phyloP scores from a whole-genome alignment of 495 filamentous ascomycete species.

The Xylaria acuta region DNA sequence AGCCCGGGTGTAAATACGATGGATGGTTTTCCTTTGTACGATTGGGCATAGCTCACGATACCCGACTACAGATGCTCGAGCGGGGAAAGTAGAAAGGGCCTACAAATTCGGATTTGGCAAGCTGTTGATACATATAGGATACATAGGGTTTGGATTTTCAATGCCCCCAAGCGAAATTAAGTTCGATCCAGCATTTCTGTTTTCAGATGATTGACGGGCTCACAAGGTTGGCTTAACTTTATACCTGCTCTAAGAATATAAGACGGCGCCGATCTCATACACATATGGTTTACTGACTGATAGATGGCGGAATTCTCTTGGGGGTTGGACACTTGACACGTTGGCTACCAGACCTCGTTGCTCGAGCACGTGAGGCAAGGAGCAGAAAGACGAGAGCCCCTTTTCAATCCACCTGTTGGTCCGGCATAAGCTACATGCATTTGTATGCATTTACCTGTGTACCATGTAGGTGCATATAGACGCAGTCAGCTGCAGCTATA shows the following conservation, averaged over 20 bases:
- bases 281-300: neutral
- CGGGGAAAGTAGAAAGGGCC: conserved; percentile 11
- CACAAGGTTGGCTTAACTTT: neutral
- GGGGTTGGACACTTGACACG: neutral
- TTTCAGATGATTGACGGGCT: neutral
- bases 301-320: neutral
- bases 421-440: neutral
- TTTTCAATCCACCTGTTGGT: neutral
- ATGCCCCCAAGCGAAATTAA: neutral
- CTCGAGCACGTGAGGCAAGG: neutral
- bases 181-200: neutral
- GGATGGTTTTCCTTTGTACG: conserved; percentile 15
- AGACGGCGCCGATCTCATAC: neutral
- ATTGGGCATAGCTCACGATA: conserved; percentile 15
- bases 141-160: conserved; percentile 2
- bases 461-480: neutral
- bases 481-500: neutral
- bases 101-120: conserved; percentile 1
- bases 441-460: neutral
- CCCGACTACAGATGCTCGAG: conserved; percentile 18
- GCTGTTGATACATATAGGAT: neutral
- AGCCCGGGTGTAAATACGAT: neutral
- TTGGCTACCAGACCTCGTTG: neutral
- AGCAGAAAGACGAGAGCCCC: neutral
- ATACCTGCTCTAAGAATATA: neutral